phyloP scores from a whole-genome alignment of 345 rosid genomes.

The Jatropha curcas region DNA sequence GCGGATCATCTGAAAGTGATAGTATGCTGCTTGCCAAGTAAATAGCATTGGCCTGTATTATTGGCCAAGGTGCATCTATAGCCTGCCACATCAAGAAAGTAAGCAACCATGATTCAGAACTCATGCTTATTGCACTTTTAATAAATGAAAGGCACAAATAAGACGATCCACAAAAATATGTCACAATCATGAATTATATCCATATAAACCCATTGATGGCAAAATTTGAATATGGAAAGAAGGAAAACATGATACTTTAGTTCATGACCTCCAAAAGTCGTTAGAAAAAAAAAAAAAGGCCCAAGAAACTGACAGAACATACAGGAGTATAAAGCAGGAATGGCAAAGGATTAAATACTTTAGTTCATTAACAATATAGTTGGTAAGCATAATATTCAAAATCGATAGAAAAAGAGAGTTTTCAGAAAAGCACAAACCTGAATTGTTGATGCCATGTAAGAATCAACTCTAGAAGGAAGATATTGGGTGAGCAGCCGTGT shows the following conservation, averaged over 20 bases:
- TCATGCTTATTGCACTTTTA: not conserved
- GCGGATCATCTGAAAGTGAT: conserved; percentile 81
- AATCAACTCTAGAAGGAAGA: conserved; percentile 65
- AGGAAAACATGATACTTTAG: not conserved
- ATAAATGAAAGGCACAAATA: not conserved
- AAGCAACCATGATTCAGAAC: conserved; percentile 6
- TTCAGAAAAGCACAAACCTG: conserved; percentile 56
- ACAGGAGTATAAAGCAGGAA: not conserved
- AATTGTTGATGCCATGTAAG: conserved; percentile 74
- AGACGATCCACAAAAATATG: not conserved
- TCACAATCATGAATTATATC: not conserved
- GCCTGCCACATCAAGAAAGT: conserved; percentile 51
- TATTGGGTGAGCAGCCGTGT: conserved; percentile 59
- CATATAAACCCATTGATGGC: not conserved
- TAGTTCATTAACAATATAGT: not conserved
- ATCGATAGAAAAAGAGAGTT: not conserved
- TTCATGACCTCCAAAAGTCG: not conserved
- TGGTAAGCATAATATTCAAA: not conserved
- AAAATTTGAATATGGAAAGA: not conserved
- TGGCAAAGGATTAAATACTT: not conserved
- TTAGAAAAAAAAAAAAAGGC: not conserved
- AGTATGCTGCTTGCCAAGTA: conserved; percentile 79
- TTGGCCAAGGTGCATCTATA: conserved; percentile 90
- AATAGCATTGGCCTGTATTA: conserved; percentile 91
- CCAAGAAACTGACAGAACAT: not conserved